Evolutionary conservation across 1,284 basidiomycete genomes (phyloP).

Genomic region (Naganishia sp.): DNA sequence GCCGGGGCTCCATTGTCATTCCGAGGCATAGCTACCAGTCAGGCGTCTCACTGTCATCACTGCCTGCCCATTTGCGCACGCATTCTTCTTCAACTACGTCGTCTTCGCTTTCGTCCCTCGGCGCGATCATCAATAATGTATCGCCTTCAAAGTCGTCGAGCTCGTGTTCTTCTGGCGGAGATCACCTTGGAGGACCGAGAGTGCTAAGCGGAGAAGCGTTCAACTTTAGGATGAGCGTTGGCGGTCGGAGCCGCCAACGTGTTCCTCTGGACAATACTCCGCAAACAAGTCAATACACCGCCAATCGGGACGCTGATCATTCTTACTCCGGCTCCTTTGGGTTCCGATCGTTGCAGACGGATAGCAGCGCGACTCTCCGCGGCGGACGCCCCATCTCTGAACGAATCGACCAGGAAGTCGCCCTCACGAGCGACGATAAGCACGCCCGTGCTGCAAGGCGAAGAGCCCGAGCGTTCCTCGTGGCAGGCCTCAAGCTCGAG

Average conservation of each 20-base stretch:
- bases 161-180: conserved; percentile 33
- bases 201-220: conserved; percentile 32
- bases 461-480: conserved; percentile 33
- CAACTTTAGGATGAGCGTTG: conserved; percentile 35
- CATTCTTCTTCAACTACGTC: conserved; percentile 28
- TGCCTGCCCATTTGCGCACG: conserved; percentile 33
- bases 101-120: conserved; percentile 32
- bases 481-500: conserved; percentile 35
- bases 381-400: conserved; percentile 5
- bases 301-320: background rate
- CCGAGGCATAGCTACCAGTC: conserved; percentile 10
- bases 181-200: conserved; percentile 35
- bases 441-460: conserved; percentile 22
- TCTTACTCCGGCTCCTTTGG: background rate
- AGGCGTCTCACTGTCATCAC: conserved; percentile 18
- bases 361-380: conserved; percentile 30
- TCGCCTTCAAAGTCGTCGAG: conserved; percentile 26
- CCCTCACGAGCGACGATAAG: conserved; percentile 10
- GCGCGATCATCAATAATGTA: conserved; percentile 26
- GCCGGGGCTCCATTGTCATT: conserved; percentile 12
- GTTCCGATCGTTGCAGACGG: conserved; percentile 16
- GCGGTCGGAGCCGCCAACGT: conserved; percentile 3
- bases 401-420: conserved; percentile 14
- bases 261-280: conserved; percentile 1
- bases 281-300: background rate